phyloP scores from a whole-genome alignment of 352 stramenopile genomes.

The Paralagenidium karlingii region DNA sequence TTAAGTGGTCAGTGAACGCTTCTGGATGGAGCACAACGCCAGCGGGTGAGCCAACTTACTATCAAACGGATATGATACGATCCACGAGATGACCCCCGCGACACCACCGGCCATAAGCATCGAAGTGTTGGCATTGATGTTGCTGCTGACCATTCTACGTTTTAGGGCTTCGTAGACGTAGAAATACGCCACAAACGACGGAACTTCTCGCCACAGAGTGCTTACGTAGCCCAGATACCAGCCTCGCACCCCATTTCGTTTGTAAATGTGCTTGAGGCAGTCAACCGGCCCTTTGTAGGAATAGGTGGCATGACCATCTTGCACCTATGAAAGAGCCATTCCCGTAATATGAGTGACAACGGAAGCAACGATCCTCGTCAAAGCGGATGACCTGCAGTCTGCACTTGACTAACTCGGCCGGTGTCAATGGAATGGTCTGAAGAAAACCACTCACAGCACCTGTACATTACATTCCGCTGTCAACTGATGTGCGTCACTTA shows the following conservation, averaged over 20 bases:
- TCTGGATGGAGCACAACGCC: no score
- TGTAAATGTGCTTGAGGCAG: conserved; percentile 65
- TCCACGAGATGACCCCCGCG: conserved; percentile 67
- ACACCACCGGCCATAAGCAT: conserved; percentile 71
- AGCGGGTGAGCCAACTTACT: no score
- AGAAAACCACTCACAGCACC: conserved; percentile 58
- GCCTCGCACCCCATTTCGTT: conserved; percentile 34
- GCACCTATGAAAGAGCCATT: conserved; percentile 2
- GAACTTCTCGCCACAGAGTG: conserved; percentile 67
- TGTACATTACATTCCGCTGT: conserved; percentile 2
- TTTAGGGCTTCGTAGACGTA: conserved; percentile 71
- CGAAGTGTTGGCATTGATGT: conserved; percentile 42
- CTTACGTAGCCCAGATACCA: conserved; percentile 64
- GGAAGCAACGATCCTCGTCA: no score
- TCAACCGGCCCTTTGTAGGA: conserved; percentile 57
- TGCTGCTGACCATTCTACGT: conserved; percentile 40
- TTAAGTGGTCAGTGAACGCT: no score
- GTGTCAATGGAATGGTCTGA: conserved; percentile 59
- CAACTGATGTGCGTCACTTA: neutral
- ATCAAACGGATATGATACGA: conserved; percentile 70
- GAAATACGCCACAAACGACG: conserved; percentile 79
- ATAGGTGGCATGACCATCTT: conserved; percentile 41
- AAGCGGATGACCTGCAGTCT: conserved; percentile 46
- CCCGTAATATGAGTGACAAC: no score
- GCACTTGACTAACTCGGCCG: conserved; percentile 78